phyloP scores from a whole-genome alignment of 1,139 yeast species.

The Pichia sp. region DNA sequence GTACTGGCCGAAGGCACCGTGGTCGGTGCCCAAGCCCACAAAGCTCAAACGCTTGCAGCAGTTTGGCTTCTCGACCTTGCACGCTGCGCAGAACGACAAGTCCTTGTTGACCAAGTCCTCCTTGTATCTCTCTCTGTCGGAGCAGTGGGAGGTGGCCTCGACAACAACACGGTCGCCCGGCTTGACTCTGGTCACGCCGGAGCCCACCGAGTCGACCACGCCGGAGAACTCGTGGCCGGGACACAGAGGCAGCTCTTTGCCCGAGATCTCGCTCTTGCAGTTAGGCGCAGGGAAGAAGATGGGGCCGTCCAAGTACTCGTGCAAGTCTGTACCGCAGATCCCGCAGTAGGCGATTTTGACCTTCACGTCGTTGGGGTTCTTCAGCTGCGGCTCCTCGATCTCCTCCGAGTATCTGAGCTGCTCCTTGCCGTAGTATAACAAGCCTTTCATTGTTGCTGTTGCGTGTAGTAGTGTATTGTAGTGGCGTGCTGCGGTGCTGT shows the following conservation, averaged over 20 bases:
- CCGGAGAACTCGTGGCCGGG: conserved; percentile 57
- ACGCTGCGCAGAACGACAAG: conserved; percentile 39
- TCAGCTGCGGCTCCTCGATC: conserved; percentile 43
- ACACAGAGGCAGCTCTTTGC: conserved; percentile 30
- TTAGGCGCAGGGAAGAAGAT: conserved; percentile 43
- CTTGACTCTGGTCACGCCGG: conserved; percentile 42
- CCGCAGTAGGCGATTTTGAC: conserved; percentile 52
- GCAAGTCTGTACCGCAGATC: conserved; percentile 57
- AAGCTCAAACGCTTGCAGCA: conserved; percentile 43
- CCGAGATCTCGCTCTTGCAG: conserved; percentile 30
- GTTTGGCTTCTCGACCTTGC: conserved; percentile 44
- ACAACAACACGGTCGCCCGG: conserved; percentile 48
- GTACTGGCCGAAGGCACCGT: conserved; percentile 35
- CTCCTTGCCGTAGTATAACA: conserved; percentile 48
- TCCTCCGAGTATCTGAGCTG: conserved; percentile 43
- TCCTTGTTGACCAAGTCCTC: conserved; percentile 24
- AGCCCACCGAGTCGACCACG: conserved; percentile 44
- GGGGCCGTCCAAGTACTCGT: conserved; percentile 51
- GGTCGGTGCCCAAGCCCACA: conserved; percentile 35
- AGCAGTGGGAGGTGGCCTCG: conserved; percentile 41
- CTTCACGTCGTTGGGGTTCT: conserved; percentile 45
- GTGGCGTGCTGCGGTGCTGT: not conserved
- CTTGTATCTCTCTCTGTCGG: conserved; percentile 36
- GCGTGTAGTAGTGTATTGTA: not conserved
- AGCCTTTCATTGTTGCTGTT: conserved; percentile 45